Conservation (phyloP, 257 asterid genomes). For the Oldenlandia corymbosa region DNA sequence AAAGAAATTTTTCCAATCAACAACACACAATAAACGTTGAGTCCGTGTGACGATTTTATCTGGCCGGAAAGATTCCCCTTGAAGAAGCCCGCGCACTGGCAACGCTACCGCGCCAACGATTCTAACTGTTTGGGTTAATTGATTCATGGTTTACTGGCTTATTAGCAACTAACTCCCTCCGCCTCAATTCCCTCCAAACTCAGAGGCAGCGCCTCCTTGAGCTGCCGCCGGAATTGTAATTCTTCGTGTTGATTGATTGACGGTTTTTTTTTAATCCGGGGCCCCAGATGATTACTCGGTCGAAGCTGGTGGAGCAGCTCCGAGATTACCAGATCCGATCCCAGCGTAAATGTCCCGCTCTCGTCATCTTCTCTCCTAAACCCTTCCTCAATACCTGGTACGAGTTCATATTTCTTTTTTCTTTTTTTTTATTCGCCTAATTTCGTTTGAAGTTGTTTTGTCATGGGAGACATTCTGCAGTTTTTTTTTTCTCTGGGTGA, state of each 20-base stretch:
- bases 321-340: slow-evolving; percentile 93
- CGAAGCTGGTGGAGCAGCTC: slow-evolving; percentile 83
- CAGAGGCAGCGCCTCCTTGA: background rate
- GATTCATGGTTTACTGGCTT: background rate
- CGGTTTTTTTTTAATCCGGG: background rate
- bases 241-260: background rate
- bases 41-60: no score
- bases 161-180: background rate
- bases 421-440: no score
- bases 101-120: no score
- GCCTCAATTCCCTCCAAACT: background rate
- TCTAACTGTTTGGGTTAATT: no score
- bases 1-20: no score
- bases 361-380: slow-evolving; percentile 67
- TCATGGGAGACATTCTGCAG: no score
- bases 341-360: slow-evolving; percentile 73
- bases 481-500: background rate
- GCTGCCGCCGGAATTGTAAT: background rate
- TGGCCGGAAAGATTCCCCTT: no score
- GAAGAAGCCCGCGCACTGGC: no score
- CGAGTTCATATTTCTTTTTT: background rate
- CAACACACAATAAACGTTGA: no score
- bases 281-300: slow-evolving; percentile 77
- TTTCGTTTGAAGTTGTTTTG: background rate
- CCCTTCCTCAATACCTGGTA: slow-evolving; percentile 65